Percentiles rank a stretch among this genome's conserved stretches.
Evolutionary conservation across 116 monocot species (phyloP).

Genomic region (Papilionanthe hybrid): DNA sequence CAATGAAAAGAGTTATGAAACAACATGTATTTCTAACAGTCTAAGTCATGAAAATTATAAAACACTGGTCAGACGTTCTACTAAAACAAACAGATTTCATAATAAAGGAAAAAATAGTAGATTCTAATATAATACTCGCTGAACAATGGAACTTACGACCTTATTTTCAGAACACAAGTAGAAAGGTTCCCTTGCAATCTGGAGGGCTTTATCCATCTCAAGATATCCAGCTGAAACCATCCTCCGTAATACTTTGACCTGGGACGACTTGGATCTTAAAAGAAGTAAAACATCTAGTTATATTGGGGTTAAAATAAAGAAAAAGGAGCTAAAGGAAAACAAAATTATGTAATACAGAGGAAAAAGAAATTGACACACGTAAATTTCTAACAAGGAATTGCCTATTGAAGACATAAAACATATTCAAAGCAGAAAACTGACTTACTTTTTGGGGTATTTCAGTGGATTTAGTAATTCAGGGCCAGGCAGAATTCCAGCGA

Average conservation of each 20-base stretch:
- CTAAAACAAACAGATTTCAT: too few relatives aligned
- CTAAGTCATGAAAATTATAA: too few relatives aligned
- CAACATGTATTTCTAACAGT: too few relatives aligned
- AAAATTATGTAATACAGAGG: neutral
- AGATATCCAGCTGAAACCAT: slow-evolving; percentile 29
- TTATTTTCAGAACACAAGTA: slow-evolving; percentile 10
- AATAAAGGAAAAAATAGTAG: neutral
- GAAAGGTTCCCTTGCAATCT: slow-evolving; percentile 21
- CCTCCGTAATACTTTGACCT: slow-evolving; percentile 18
- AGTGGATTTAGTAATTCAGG: slow-evolving; percentile 20
- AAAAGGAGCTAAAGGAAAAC: neutral
- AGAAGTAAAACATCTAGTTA: slow-evolving; percentile 7
- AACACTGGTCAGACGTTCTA: too few relatives aligned
- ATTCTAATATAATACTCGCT: slow-evolving; percentile 2
- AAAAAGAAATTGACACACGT: neutral
- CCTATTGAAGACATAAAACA: neutral
- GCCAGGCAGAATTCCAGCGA: slow-evolving; percentile 24
- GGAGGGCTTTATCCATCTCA: slow-evolving; percentile 17
- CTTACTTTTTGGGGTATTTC: slow-evolving; percentile 14
- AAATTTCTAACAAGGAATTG: neutral
- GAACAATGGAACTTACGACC: slow-evolving; percentile 1
- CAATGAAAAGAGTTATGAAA: too few relatives aligned
- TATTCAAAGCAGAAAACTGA: neutral
- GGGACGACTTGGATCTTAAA: slow-evolving; percentile 21
- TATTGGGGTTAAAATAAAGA: neutral